A percentile compares a stretch with the other conserved stretches of the same genome.
These are phyloP conservation scores for Volvariella surrecta DNA, from an alignment of 1,284 basidiomycete genomes.

Conservation along the genomic window DNA sequence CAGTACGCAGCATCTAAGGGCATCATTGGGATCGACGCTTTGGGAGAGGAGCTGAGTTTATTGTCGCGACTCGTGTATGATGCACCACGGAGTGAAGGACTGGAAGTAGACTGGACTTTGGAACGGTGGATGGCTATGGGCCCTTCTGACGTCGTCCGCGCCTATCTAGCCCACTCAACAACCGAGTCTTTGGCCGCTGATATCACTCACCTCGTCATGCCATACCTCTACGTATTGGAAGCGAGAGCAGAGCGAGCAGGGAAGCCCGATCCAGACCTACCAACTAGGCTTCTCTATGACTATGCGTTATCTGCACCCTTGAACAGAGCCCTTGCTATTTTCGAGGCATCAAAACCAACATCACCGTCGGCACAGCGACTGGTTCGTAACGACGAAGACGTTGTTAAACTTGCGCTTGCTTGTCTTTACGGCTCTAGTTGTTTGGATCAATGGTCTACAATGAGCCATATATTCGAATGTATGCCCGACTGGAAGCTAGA, in stretches of 20 bases:
- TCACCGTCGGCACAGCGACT: conserved; percentile 61
- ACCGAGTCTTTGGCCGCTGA: conserved; percentile 59
- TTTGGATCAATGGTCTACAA: conserved; percentile 67
- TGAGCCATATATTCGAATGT: conserved; percentile 91
- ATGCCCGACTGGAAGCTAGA: conserved; percentile 81
- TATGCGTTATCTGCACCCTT: conserved; percentile 68
- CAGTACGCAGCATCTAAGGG: conserved; percentile 83
- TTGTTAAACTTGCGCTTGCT: conserved; percentile 79
- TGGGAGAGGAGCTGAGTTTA: conserved; percentile 86
- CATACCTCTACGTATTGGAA: conserved; percentile 87
- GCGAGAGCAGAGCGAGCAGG: conserved; percentile 76
- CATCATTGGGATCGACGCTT: conserved; percentile 69
- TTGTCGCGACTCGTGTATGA: conserved; percentile 84
- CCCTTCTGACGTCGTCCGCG: conserved; percentile 55
- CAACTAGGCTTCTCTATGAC: conserved; percentile 61
- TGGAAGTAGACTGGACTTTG: conserved; percentile 60
- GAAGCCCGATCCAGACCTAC: conserved; percentile 53
- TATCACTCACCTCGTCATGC: conserved; percentile 73
- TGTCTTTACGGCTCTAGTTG: conserved; percentile 80
- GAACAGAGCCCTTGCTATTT: conserved; percentile 63
- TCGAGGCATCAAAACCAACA: conserved; percentile 87
- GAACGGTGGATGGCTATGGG: conserved; percentile 62
- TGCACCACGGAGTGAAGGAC: conserved; percentile 35
- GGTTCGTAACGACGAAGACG: conserved; percentile 74
- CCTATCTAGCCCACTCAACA: conserved; percentile 70